Evolutionary conservation across 345 rosid genomes (phyloP), one percentile per base, ranked within the genome.

Genomic region (Firmiana major): DNA sequence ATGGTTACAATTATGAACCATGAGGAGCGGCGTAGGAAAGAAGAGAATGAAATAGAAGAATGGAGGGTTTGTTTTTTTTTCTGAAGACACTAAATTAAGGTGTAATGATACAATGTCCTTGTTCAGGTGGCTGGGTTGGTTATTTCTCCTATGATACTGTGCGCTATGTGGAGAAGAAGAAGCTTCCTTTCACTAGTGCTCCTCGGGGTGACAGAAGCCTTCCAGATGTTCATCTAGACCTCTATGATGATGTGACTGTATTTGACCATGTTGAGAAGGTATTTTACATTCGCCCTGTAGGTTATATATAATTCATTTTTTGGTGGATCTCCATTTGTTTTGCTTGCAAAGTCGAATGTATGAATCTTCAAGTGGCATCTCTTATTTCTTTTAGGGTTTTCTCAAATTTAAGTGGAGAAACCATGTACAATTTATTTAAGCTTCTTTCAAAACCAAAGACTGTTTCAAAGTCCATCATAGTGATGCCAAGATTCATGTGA

Each of bases 261-360:
- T 95, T 95, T 86, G 98, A 95, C 86, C 98, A 92, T 10, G 89
- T 93, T 54, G 93, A 95, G 65, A 95, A 93, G 97, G 99, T 92
- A 84, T 9, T 55, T 78, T 36, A 62, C 16, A 28, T 15, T 51
- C 76, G 57, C 22, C 49, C 40, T 45, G 13, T 42, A 38, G 42
- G 53, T n/a, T 38, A 28, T 43, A 55, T n/a, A 19, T 63, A 46
- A 57, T 59, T 57, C 8, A 26, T n/a, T 53, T n/a, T 60, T 36
- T 59, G 11, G 54, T 12, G 7, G 7, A 19, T 26, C 8, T 59
- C 24, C 57, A 8, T 16, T 7, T 34, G 9, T 63, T 54, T 31
- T 13, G 0, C 43, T 40, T 11, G 40, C 57, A 63, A 62, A 4
- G 38, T 69, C 1, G 42, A 31, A 48, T 59, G 3, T 42, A 13